Evolutionary conservation across 2,329 filamentous ascomycete genomes (phyloP), one percentile per base, ranked within the genome.

Genomic region (Aspergillus oerlinghausenensis): DNA sequence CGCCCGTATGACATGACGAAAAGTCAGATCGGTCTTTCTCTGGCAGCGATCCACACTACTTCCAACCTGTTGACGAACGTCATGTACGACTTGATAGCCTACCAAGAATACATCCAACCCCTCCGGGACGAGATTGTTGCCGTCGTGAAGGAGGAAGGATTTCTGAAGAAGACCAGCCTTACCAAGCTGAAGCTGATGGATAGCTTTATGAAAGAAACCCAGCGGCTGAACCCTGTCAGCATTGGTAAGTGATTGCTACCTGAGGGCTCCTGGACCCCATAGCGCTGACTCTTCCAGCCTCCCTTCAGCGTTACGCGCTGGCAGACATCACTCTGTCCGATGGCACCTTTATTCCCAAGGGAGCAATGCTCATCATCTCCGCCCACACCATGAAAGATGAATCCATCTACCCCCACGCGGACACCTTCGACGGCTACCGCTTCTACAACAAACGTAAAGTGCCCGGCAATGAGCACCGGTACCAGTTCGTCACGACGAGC

Each of bases 61-160:
- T 70, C 69, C 2, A 67, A 71, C 40, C 51, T 71, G 45, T 28
- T 70, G 7, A 80, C 78, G 1, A 79, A 83, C 74, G 56, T 78
- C 55, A 75, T 86, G 50, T 84, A 81, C 63, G 79, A 82, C 55
- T 66, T 87, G 3, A 78, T 77, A 0, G 73, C 78, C 3, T 68
- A 80, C 35, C 82, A 81, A 0, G 78, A 84, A 29, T 74, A 81
- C 60, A 68, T 82, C 35, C 71, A 80, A 4, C 75, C 78, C 10
- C 67, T 85, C 1, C 78, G 83, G 1, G 74, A 81, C 21, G 83
- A 86, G 60, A 78, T 81, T 6, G 63, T 70, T 2, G 68, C 71
- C 1, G 72, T 80, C 5, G 64, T 82, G 19, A 67, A 73, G 29
- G 69, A 73, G 2, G 76, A 79, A 6, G 72, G 73, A 3, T 74